Conservation (phyloP, 2,329 filamentous ascomycete species). For the Hirsutella minnesotensis region DNA sequence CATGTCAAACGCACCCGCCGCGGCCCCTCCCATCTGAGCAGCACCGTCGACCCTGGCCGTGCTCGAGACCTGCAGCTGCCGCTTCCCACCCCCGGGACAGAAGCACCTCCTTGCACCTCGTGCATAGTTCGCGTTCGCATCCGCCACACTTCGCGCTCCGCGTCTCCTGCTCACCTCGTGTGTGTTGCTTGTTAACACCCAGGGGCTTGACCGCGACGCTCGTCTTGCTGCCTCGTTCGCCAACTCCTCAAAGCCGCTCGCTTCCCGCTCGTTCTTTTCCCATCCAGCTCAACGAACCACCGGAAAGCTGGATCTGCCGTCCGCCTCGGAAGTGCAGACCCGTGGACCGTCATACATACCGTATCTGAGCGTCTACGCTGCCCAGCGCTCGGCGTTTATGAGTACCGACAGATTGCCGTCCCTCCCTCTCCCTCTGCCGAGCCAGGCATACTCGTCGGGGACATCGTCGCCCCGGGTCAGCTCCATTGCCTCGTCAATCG, state of each 20-base stretch:
- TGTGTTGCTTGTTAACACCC: neutral
- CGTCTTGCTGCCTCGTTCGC: neutral
- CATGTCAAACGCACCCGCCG: constrained; percentile 1
- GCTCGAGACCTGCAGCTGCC: constrained; percentile 1
- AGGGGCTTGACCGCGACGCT: constrained; percentile 8
- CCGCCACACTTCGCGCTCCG: constrained; percentile 14
- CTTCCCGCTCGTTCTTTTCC: constrained; percentile 20
- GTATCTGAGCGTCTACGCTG: constrained; percentile 47
- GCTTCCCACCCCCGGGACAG: neutral
- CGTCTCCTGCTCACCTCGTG: neutral
- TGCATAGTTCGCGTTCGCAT: neutral
- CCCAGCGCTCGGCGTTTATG: constrained; percentile 52
- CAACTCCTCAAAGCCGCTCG: neutral
- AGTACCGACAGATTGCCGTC: constrained; percentile 59
- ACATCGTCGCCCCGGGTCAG: constrained; percentile 65
- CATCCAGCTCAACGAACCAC: constrained; percentile 30
- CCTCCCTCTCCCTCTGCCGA: constrained; percentile 56
- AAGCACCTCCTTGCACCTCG: neutral
- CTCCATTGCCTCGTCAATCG: constrained; percentile 53
- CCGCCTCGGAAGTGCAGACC: constrained; percentile 33
- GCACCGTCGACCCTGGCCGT: neutral
- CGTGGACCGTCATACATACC: constrained; percentile 1
- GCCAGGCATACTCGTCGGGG: constrained; percentile 59
- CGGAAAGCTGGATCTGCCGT: constrained; percentile 92
- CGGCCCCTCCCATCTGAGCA: neutral